phyloP scores from a whole-genome alignment of 306 rosid species.

The Morella rubra region DNA sequence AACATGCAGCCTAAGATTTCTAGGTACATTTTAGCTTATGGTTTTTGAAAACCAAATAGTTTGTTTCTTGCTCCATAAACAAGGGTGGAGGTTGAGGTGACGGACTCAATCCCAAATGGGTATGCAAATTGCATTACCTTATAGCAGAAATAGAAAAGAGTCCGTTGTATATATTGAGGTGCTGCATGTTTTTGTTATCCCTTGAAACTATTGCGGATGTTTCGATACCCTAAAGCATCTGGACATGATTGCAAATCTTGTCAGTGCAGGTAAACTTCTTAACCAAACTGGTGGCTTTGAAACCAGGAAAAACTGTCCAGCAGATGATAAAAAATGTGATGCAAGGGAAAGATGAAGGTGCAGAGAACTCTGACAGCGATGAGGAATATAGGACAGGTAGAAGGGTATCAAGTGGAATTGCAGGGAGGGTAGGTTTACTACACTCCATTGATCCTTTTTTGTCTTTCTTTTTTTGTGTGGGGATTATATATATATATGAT shows the following conservation, averaged over 20 bases:
- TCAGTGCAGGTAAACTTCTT: constrained; percentile 81
- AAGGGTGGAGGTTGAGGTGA: background rate
- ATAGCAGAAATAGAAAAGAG: constrained; percentile 14
- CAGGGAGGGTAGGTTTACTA: constrained; percentile 71
- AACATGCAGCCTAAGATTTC: background rate
- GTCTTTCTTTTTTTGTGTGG: background rate
- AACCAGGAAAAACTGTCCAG: constrained; percentile 81
- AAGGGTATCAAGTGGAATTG: constrained; percentile 48
- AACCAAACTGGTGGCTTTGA: constrained; percentile 81
- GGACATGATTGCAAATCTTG: constrained; percentile 23
- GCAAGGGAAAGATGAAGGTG: constrained; percentile 95
- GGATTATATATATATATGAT: background rate
- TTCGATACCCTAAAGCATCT: background rate
- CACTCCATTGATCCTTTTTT: constrained; percentile 23
- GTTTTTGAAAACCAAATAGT: background rate
- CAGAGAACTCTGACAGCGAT: constrained; percentile 40
- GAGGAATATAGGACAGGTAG: constrained; percentile 33
- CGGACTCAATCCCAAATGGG: background rate
- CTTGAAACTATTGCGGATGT: too few species aligned
- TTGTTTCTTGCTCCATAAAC: background rate
- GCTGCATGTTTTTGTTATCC: background rate
- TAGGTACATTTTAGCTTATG: background rate
- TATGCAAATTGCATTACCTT: background rate
- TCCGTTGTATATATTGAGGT: constrained; percentile 1
- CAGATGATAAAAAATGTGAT: constrained; percentile 85